A percentile compares a stretch with the other conserved stretches of the same genome.
Evolutionary conservation across 129 eudicot genomes (phyloP).

Genomic region (Solidago caesia): DNA sequence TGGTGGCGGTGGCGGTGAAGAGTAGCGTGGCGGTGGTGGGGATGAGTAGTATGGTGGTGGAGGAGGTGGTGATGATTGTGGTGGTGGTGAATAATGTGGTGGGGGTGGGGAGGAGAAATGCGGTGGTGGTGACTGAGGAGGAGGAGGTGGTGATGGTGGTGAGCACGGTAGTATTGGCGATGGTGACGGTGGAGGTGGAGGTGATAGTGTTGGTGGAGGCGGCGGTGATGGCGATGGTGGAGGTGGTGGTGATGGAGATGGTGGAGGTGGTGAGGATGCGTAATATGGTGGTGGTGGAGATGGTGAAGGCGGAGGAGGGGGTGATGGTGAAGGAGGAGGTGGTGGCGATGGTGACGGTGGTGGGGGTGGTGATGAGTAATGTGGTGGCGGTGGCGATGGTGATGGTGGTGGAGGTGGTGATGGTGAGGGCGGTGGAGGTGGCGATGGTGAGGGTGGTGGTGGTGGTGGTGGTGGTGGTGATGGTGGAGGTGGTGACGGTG

Average conservation of each 20-base stretch:
- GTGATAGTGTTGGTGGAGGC: neutral
- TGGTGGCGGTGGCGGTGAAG: slow-evolving; percentile 29
- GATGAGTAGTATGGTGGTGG: slow-evolving; percentile 27
- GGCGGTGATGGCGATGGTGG: slow-evolving; percentile 26
- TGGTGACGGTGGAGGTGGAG: slow-evolving; percentile 21
- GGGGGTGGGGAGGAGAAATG: slow-evolving; percentile 9
- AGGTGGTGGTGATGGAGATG: slow-evolving; percentile 1
- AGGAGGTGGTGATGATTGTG: slow-evolving; percentile 26
- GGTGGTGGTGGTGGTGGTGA: slow-evolving; percentile 31
- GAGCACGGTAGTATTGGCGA: slow-evolving; percentile 17
- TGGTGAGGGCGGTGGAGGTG: slow-evolving; percentile 35
- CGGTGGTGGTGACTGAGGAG: neutral
- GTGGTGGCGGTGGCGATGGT: slow-evolving; percentile 22
- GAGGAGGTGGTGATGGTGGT: slow-evolving; percentile 19
- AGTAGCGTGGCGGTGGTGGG: slow-evolving; percentile 11
- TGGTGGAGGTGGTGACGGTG: slow-evolving; percentile 24
- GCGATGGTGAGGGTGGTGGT: slow-evolving; percentile 19
- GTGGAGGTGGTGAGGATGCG: neutral
- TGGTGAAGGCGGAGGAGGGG: slow-evolving; percentile 34
- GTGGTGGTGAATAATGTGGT: slow-evolving; percentile 3
- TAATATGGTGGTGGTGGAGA: slow-evolving; percentile 28
- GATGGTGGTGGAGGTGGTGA: slow-evolving; percentile 28
- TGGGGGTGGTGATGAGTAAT: slow-evolving; percentile 11
- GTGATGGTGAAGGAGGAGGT: neutral
- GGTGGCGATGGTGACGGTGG: slow-evolving; percentile 35